These are phyloP conservation scores for Diutina ranongensis DNA, from an alignment of 1,139 yeast genomes.

Conservation along the genomic window DNA sequence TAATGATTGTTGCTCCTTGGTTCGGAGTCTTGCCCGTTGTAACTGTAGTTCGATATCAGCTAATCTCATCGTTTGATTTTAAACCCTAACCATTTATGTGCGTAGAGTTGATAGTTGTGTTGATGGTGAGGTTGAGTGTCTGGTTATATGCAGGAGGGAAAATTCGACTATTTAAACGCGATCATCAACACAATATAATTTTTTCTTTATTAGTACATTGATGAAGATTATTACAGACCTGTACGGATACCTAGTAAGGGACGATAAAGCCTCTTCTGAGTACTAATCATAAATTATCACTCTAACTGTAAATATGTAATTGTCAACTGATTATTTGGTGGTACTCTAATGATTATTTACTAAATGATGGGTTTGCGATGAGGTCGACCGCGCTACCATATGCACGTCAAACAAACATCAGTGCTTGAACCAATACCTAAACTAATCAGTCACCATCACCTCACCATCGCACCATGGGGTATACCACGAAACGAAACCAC, in stretches of 20 bases:
- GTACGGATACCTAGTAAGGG: conserved; percentile 3
- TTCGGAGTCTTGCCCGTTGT: background rate
- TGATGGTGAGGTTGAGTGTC: background rate
- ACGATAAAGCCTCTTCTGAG: conserved; percentile 6
- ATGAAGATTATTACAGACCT: conserved; percentile 5
- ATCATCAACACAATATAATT: background rate
- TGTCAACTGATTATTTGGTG: too few species aligned
- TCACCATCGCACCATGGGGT: background rate
- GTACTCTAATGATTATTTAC: too few species aligned
- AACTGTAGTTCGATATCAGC: background rate
- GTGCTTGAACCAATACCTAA: background rate
- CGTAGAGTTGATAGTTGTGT: too few species aligned
- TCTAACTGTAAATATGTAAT: too few species aligned
- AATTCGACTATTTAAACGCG: too few species aligned
- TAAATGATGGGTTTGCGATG: background rate
- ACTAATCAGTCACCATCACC: background rate
- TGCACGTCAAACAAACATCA: background rate
- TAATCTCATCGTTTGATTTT: too few species aligned
- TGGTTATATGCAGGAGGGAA: background rate
- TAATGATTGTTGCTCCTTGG: background rate
- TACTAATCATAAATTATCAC: background rate
- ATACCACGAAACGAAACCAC: background rate
- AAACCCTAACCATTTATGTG: too few species aligned
- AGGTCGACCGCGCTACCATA: background rate
- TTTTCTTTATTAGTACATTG: conserved; percentile 1